A percentile compares a stretch with the other conserved stretches of the same genome.
These are phyloP conservation scores for Zarea fungicola DNA, from an alignment of 2,329 filamentous ascomycete species.

Conservation along the genomic window DNA sequence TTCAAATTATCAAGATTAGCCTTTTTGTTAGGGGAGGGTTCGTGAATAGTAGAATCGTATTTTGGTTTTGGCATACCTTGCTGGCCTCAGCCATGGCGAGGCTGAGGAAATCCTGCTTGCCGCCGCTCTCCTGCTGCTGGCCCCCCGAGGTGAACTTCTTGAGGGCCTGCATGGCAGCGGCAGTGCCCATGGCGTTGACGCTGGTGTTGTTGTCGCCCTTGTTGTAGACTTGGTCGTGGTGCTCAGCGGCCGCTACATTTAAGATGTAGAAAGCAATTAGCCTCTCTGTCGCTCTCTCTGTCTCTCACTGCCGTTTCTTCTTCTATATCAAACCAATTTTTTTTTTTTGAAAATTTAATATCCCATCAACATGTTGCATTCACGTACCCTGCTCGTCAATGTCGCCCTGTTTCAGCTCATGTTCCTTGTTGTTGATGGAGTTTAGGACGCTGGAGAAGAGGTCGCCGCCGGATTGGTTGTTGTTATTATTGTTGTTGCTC, in stretches of 20 bases:
- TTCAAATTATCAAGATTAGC: too few species aligned
- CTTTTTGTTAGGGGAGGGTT: not conserved
- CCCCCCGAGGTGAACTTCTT: constrained; percentile 68
- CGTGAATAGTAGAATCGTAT: not conserved
- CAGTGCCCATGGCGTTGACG: constrained; percentile 55
- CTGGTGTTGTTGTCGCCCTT: constrained; percentile 42
- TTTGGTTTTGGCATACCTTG: constrained; percentile 49
- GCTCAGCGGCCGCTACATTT: constrained; percentile 60
- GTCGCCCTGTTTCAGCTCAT: constrained; percentile 42
- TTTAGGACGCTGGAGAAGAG: constrained; percentile 47
- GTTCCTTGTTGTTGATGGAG: constrained; percentile 45
- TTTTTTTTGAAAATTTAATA: not conserved
- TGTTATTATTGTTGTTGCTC: constrained; percentile 17
- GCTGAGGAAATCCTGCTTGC: constrained; percentile 75
- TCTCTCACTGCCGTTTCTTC: too few species aligned
- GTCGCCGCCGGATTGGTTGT: constrained; percentile 38
- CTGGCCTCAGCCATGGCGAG: constrained; percentile 84
- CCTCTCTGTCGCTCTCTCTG: too few species aligned
- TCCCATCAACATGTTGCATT: too few species aligned
- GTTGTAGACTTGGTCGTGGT: constrained; percentile 71
- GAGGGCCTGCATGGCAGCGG: constrained; percentile 75
- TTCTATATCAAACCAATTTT: not conserved
- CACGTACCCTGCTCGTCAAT: constrained; percentile 47
- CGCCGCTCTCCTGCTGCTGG: constrained; percentile 48
- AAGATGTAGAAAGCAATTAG: too few species aligned